phyloP scores from a whole-genome alignment of 1,284 basidiomycete genomes.

The Serendipita sp. region DNA sequence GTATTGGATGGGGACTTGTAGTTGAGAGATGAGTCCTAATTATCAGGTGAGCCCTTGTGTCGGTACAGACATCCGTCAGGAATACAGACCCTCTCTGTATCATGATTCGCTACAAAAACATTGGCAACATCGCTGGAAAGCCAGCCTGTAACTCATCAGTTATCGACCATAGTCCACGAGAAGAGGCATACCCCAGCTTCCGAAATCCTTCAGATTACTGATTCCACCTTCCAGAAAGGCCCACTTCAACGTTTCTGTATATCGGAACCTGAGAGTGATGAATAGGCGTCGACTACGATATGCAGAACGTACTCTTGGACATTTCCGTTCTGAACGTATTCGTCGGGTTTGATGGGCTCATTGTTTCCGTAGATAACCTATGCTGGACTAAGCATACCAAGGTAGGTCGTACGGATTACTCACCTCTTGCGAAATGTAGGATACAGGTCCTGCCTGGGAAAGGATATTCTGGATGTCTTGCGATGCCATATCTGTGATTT shows the following conservation, averaged over 20 bases:
- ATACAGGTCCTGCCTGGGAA: conserved; percentile 14
- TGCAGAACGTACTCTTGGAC: conserved; percentile 39
- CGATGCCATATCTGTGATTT: conserved; percentile 13
- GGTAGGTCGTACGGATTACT: not conserved
- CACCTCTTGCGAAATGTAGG: conserved; percentile 8
- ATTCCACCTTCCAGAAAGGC: conserved; percentile 41
- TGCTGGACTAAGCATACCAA: not conserved
- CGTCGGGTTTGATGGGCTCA: conserved; percentile 38
- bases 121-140: conserved; percentile 39
- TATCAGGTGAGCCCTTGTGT: not conserved
- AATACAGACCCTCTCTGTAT: conserved; percentile 44
- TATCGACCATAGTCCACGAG: not conserved
- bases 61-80: not conserved
- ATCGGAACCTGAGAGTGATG: conserved; percentile 37
- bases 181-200: conserved; percentile 21
- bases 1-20: conserved; percentile 48
- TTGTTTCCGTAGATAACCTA: conserved; percentile 35
- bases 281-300: not conserved
- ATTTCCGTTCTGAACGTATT: conserved; percentile 40
- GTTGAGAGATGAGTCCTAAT: conserved; percentile 30
- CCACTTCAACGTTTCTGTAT: conserved; percentile 35
- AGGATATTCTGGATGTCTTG: conserved; percentile 14
- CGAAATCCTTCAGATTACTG: conserved; percentile 37
- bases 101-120: conserved; percentile 52
- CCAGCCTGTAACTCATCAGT: conserved; percentile 32